A percentile compares a stretch with the other conserved stretches of the same genome.
Evolutionary conservation across 257 asterid species (phyloP).

Genomic region (Cinchona pubescens): DNA sequence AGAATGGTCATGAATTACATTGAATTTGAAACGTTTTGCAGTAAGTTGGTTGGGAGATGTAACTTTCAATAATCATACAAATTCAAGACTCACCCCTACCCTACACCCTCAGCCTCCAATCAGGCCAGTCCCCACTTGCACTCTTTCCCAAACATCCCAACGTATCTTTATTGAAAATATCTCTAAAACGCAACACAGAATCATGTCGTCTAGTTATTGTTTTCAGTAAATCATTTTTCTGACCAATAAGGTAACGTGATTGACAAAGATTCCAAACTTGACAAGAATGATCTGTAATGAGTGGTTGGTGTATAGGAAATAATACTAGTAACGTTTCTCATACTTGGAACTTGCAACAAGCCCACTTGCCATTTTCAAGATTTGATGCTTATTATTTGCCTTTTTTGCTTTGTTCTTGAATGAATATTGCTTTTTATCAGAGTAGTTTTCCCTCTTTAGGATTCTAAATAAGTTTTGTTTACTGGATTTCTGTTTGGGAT

Average conservation of each 20-base stretch:
- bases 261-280: conserved; percentile 13
- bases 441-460: background rate
- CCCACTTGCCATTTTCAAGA: conserved; percentile 6
- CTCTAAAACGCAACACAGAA: conserved; percentile 16
- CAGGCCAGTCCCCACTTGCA: conserved; percentile 18
- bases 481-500: background rate
- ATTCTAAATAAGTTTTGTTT: background rate
- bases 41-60: conserved; percentile 10
- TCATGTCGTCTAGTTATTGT: conserved; percentile 26
- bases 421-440: background rate
- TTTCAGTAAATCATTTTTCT: conserved; percentile 7
- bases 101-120: background rate
- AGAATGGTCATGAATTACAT: background rate
- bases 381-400: background rate
- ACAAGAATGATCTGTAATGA: conserved; percentile 1
- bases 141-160: conserved; percentile 3
- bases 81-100: background rate
- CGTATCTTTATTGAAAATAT: conserved; percentile 4
- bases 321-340: background rate
- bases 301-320: conserved; percentile 16
- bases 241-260: conserved; percentile 16
- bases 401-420: background rate
- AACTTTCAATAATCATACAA: background rate
- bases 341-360: conserved; percentile 7
- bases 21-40: conserved; percentile 1